These are phyloP conservation scores for Rhodomyrtus psidioides DNA, from an alignment of 441 rosid genomes.

Conservation along the genomic window DNA sequence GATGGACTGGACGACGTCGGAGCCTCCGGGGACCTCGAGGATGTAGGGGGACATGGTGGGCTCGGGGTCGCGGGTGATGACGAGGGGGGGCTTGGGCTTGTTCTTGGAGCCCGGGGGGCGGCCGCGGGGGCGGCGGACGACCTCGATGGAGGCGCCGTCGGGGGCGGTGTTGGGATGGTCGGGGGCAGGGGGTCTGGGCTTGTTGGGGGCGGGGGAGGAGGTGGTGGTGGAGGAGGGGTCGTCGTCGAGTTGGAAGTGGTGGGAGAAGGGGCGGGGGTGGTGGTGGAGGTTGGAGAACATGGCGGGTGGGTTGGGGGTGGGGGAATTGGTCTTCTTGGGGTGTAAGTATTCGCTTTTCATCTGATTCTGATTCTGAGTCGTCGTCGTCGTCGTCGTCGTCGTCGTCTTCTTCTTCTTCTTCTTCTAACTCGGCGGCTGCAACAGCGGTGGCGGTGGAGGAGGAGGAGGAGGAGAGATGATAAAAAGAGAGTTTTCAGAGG, in stretches of 20 bases:
- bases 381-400: not conserved
- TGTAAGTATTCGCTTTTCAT: constrained; percentile 68
- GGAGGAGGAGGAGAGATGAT: not conserved
- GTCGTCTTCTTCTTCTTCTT: not conserved
- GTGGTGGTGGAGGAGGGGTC: constrained; percentile 5
- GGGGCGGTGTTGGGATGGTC: constrained; percentile 17
- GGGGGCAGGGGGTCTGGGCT: not conserved
- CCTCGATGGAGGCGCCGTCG: constrained; percentile 63
- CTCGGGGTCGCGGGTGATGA: constrained; percentile 39
- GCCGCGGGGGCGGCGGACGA: constrained; percentile 66
- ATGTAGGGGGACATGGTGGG: constrained; percentile 79
- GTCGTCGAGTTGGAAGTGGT: constrained; percentile 20
- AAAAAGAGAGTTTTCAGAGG: not conserved
- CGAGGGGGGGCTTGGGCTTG: constrained; percentile 60
- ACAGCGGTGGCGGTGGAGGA: not conserved
- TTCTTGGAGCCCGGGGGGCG: constrained; percentile 84
- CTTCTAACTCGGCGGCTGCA: not conserved
- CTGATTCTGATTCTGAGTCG: not conserved
- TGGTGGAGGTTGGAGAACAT: constrained; percentile 25
- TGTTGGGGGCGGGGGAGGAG: constrained; percentile 1
- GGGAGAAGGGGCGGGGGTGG: constrained; percentile 39
- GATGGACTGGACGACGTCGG: constrained; percentile 63
- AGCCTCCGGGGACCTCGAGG: constrained; percentile 64
- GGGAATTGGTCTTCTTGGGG: constrained; percentile 16
- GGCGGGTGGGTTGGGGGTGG: constrained; percentile 10